Percentiles rank a stretch among this genome's conserved stretches.
Conservation (phyloP, 306 rosid genomes). For the Malus sieversii region DNA sequence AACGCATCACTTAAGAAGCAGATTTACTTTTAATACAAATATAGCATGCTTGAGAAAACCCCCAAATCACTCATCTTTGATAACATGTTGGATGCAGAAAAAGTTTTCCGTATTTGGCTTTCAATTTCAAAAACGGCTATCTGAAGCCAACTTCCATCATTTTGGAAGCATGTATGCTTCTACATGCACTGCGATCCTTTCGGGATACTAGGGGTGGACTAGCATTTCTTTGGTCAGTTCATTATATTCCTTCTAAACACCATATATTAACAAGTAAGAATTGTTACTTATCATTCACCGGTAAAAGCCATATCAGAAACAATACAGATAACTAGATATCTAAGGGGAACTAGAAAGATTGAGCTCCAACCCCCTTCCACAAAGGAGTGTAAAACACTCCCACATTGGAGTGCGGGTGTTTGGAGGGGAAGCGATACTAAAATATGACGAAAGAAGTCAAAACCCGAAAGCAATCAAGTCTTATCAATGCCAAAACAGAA, state of each 20-base stretch:
- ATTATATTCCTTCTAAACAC: neutral
- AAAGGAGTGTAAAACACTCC: neutral
- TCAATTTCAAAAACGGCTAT: neutral
- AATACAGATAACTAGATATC: neutral
- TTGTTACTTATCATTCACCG: neutral
- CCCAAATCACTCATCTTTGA: neutral
- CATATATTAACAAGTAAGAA: neutral
- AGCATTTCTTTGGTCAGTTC: neutral
- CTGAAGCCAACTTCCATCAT: neutral
- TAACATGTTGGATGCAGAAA: neutral
- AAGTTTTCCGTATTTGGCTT: neutral
- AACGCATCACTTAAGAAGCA: slow-evolving; percentile 4
- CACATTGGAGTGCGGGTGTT: neutral
- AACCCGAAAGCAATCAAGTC: neutral
- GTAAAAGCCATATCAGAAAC: neutral
- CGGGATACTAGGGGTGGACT: neutral
- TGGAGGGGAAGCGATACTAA: neutral
- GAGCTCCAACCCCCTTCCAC: neutral
- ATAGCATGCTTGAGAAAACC: neutral
- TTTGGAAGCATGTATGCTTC: neutral
- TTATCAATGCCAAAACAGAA: neutral
- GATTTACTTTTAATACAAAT: slow-evolving; percentile 1
- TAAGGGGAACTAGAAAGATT: neutral
- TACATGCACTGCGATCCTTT: neutral
- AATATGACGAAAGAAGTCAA: neutral